phyloP scores from a whole-genome alignment of 805 yeast genomes.

The Ogataea angusta region DNA sequence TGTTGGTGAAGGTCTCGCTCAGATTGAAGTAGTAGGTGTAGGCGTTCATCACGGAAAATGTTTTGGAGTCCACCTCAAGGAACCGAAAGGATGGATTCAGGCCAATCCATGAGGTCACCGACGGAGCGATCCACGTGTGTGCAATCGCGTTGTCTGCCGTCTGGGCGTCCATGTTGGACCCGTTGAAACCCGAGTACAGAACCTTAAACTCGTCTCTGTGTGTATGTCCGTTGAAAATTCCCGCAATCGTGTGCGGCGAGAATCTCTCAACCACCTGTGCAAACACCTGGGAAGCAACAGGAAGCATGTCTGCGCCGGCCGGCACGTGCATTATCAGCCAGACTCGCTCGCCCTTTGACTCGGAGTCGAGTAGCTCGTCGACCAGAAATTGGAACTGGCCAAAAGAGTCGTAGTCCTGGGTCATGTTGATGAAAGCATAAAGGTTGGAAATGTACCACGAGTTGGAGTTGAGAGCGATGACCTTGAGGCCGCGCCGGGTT shows the following conservation, averaged over 20 bases:
- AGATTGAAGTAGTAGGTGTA: slow-evolving; percentile 58
- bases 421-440: slow-evolving; percentile 50
- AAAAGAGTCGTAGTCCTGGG: slow-evolving; percentile 51
- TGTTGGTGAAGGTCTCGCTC: slow-evolving; percentile 51
- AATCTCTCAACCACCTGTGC: slow-evolving; percentile 60
- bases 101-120: slow-evolving; percentile 58
- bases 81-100: slow-evolving; percentile 73
- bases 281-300: slow-evolving; percentile 56
- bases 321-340: slow-evolving; percentile 76
- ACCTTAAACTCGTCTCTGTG: slow-evolving; percentile 67
- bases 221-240: slow-evolving; percentile 67
- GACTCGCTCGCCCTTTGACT: slow-evolving; percentile 55
- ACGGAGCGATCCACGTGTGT: slow-evolving; percentile 64
- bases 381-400: slow-evolving; percentile 62
- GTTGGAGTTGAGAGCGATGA: slow-evolving; percentile 64
- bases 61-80: slow-evolving; percentile 59
- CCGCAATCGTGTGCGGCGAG: slow-evolving; percentile 66
- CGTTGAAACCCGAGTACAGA: slow-evolving; percentile 46
- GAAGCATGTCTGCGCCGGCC: slow-evolving; percentile 55
- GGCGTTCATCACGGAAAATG: slow-evolving; percentile 60
- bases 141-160: slow-evolving; percentile 45
- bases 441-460: slow-evolving; percentile 63
- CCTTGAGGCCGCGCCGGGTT: slow-evolving; percentile 54
- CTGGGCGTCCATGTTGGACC: slow-evolving; percentile 28
- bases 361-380: slow-evolving; percentile 60